Base-by-base conservation (phyloP, 768 basidiomycete genomes). In the Tephrocybe sp. region DNA sequence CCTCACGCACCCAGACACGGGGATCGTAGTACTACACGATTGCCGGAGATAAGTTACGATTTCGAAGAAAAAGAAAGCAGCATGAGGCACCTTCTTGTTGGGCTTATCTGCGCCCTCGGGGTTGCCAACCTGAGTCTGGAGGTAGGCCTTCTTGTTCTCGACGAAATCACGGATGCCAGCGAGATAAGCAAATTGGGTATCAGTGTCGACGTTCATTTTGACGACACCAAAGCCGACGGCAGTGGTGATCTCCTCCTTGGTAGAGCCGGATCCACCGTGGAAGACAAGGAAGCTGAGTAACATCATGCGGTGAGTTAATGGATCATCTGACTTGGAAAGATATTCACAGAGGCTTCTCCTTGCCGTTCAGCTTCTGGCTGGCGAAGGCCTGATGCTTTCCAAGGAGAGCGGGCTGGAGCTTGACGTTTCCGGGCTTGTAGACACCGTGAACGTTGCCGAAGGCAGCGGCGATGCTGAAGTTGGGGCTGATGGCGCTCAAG, bases 391-490 rank as follows among this genome's bases (percentile, higher is more conserved):
- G 97, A 76, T 99, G 97, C 76, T 92, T 92, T 25, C 81, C 79
- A 57, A 99, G 82, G 53, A 99, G 80, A 56, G 89, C 92, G 15
- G 97, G 97, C 59, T 87, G 87, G 55, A 99, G 83, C 60, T 80
- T 83, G 67, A 99, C 97, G 70, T 99, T 99, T 52, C 97, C 97
- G 34, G 94, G 92, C 77, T 97, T 98, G 81, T 99, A 99, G 44
- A 99, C 96, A 64, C 96, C 96, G 69, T 99, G 96, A 26, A 98
- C 97, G 72, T 99, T 98, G 30, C 97, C 97, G 67, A 98, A 98
- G 15, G 88, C 96, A 60, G 97, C 97, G 26, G 97, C 97, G 64
- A 98, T 98, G 60, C 88, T 91, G 76, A 99, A 99, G 76, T 91
- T 91, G 68, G 92, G 90, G 49, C 88, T 76, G 68, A 99, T 87